phyloP scores from a whole-genome alignment of 441 rosid genomes.

The Erysimum pusillum region DNA sequence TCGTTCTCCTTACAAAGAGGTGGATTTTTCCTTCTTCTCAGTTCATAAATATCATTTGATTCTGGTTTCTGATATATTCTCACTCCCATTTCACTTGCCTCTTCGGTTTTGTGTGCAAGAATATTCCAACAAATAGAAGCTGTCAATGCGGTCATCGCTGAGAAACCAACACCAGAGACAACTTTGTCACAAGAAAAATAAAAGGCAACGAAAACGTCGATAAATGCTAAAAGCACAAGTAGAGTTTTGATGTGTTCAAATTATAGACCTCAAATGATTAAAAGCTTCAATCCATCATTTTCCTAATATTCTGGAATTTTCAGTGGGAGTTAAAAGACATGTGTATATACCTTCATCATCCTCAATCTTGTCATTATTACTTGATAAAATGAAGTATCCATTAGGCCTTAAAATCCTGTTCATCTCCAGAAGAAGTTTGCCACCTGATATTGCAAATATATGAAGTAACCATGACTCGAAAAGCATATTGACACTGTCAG shows the following conservation, averaged over 20 bases:
- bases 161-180: slow-evolving; percentile 25
- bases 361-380: slow-evolving; percentile 72
- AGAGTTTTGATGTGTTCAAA: neutral
- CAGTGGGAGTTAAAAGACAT: slow-evolving; percentile 23
- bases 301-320: neutral
- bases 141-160: slow-evolving; percentile 80
- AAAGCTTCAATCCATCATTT: neutral
- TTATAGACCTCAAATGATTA: neutral
- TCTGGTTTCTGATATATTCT: slow-evolving; percentile 95
- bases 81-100: slow-evolving; percentile 85
- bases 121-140: slow-evolving; percentile 95
- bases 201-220: neutral
- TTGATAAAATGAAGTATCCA: slow-evolving; percentile 90
- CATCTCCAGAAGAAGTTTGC: slow-evolving; percentile 88
- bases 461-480: neutral
- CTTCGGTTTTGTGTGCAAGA: slow-evolving; percentile 91
- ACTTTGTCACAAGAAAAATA: slow-evolving; percentile 20
- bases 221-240: neutral
- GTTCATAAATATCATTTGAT: slow-evolving; percentile 78
- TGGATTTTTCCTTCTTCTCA: slow-evolving; percentile 84
- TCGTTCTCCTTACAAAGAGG: slow-evolving; percentile 89
- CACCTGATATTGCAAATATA: slow-evolving; percentile 54
- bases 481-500: slow-evolving; percentile 7
- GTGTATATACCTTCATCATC: slow-evolving; percentile 72
- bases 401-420: slow-evolving; percentile 90